Evolutionary conservation across 2,329 filamentous ascomycete species (phyloP).

Genomic region (Aureobasidium leucospermi): DNA sequence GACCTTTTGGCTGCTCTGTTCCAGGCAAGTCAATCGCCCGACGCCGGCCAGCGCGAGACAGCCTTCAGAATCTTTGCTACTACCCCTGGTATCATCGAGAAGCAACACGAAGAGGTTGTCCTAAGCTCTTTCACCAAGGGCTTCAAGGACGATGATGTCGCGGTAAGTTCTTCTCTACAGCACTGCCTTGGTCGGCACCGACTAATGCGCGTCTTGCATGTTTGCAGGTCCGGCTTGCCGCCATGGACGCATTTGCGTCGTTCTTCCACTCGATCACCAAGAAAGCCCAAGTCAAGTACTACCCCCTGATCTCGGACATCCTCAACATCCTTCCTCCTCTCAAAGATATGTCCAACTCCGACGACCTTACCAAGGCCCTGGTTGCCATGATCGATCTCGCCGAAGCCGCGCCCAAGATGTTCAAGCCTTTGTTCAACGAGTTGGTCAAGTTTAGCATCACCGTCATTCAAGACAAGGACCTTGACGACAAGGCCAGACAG

Average conservation of each 20-base stretch:
- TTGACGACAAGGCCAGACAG: constrained; percentile 82
- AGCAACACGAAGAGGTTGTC: constrained; percentile 88
- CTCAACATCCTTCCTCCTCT: constrained; percentile 91
- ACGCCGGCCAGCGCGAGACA: constrained; percentile 78
- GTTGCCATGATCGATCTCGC: constrained; percentile 89
- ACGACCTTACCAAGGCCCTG: constrained; percentile 83
- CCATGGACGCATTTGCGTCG: constrained; percentile 92
- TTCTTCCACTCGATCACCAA: constrained; percentile 90
- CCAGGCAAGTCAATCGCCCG: constrained; percentile 78
- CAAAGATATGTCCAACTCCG: constrained; percentile 84
- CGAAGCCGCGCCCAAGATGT: constrained; percentile 94
- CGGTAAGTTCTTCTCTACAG: constrained; percentile 44
- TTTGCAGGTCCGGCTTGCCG: constrained; percentile 72
- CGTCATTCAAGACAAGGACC: constrained; percentile 91
- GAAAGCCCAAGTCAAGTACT: constrained; percentile 85
- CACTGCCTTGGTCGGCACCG: neutral
- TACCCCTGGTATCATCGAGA: constrained; percentile 91
- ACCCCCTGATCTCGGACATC: constrained; percentile 76
- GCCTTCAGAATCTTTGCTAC: constrained; percentile 94
- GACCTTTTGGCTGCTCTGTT: constrained; percentile 83
- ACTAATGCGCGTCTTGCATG: constrained; percentile 16
- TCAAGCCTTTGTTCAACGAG: constrained; percentile 87
- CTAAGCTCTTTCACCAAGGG: constrained; percentile 81
- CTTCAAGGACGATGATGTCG: constrained; percentile 79
- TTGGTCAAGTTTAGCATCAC: constrained; percentile 88